Evolutionary conservation across 768 basidiomycete species (phyloP), one percentile per base, ranked within the genome.

Genomic region (Leccinellum luteum): DNA sequence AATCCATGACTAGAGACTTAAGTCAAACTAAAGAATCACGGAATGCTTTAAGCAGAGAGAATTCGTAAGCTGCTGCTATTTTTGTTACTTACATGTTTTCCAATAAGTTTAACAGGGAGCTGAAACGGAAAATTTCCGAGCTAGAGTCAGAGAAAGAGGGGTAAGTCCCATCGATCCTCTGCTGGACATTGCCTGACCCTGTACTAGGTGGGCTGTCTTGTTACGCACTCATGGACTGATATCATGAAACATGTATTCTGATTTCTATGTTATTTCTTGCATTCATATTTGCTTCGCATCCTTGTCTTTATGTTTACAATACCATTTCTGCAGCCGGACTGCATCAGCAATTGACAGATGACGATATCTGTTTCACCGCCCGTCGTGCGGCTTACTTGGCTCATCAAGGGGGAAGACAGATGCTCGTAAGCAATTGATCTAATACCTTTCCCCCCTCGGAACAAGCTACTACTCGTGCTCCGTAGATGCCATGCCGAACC

Each of bases 91-190:
- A 19, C 27, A 48, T 51, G 61, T 48, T 62, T 35, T 51, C 15
- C 9, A 17, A 64, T 5, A 32, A 30, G 5, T 51, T 57, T 43
- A 12, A 19, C 64, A 92, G 91, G 47, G 79, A 85, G 71, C 72
- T 93, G 32, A 90, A 86, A 70, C 82, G 85, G 59, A 84, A 80
- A 58, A 66, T 94, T 52, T 80, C 84, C 43, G 89, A 92, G 70
- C 68, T 80, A 32, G 88, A 92, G 70, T 74, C 85, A 64, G 86
- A 93, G 70, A 82, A 84, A 57, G 88, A 92, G 71, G 89, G 93
- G 90, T 94, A 69, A 64, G 88, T 79, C 13, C 7, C 6, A 12
- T 41, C 21, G 45, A 31, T 31, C 51, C 41, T 31, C 32, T n/a
- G 43, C 13, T 34, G 6, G 13, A 51, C 30, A 51, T 30, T 7